Percentiles rank a stretch among this genome's conserved stretches.
Conservation (phyloP, 352 stramenopile genomes). For the Phytophthora colocasiae region DNA sequence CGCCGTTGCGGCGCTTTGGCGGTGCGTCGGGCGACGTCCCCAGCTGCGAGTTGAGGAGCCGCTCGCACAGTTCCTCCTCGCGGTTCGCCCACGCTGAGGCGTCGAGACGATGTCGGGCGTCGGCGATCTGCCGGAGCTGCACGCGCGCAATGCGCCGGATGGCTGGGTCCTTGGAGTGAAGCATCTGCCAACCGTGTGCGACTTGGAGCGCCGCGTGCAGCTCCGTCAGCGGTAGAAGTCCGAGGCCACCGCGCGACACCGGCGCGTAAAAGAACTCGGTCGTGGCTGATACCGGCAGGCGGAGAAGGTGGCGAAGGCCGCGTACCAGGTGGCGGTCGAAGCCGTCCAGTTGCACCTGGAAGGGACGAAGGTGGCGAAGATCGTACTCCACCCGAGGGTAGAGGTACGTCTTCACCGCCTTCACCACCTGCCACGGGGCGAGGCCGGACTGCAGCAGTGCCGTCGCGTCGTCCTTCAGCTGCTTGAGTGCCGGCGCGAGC, state of each 20-base stretch:
- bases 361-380: slow-evolving; percentile 4
- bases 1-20: neutral
- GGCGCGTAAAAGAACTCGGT: slow-evolving; percentile 19
- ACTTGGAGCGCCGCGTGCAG: slow-evolving; percentile 14
- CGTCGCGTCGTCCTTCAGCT: slow-evolving; percentile 1
- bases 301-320: slow-evolving; percentile 13
- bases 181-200: slow-evolving; percentile 17
- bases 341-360: neutral
- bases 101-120: neutral
- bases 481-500: neutral
- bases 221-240: slow-evolving; percentile 11
- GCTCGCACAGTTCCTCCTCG: slow-evolving; percentile 4
- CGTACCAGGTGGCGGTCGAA: slow-evolving; percentile 8
- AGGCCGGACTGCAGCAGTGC: slow-evolving; percentile 1
- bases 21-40: too few relatives aligned
- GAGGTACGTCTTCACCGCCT: slow-evolving; percentile 21
- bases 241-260: slow-evolving; percentile 11
- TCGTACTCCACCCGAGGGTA: slow-evolving; percentile 7
- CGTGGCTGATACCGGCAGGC: neutral
- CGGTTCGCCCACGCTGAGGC: neutral
- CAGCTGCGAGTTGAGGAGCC: slow-evolving; percentile 5
- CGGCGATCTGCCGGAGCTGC: slow-evolving; percentile 19
- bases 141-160: slow-evolving; percentile 7
- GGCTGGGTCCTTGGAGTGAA: slow-evolving; percentile 11
- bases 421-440: slow-evolving; percentile 15